A percentile compares a stretch with the other conserved stretches of the same genome.
phyloP scores from a whole-genome alignment of 1,139 yeast species.

The Diutina mesorugosa region DNA sequence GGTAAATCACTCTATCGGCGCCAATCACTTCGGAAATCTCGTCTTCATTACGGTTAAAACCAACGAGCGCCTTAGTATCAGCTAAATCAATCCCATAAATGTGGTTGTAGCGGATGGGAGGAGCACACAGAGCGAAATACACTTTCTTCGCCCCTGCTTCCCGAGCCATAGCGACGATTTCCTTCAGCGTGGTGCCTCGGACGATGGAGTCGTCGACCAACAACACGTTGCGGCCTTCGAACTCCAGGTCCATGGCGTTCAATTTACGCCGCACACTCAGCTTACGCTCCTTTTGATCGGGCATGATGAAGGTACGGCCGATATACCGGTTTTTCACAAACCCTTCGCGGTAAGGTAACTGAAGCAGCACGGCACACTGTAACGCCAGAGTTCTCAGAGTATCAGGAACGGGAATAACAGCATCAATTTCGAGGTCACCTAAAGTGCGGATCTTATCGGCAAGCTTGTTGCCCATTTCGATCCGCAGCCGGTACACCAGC shows the following conservation, averaged over 20 bases:
- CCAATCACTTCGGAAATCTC: conserved; percentile 74
- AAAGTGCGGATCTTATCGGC: conserved; percentile 53
- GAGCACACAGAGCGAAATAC: conserved; percentile 93
- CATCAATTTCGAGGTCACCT: conserved; percentile 45
- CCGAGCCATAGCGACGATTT: conserved; percentile 92
- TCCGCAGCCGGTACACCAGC: conserved; percentile 83
- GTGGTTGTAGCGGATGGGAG: conserved; percentile 90
- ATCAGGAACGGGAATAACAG: conserved; percentile 96
- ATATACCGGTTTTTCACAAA: conserved; percentile 93
- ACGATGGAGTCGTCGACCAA: conserved; percentile 95
- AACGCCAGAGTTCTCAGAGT: conserved; percentile 91
- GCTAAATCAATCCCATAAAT: conserved; percentile 96
- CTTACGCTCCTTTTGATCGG: conserved; percentile 88
- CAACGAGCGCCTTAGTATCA: conserved; percentile 88
- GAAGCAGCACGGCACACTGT: conserved; percentile 75
- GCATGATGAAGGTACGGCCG: conserved; percentile 97
- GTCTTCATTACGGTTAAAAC: conserved; percentile 61
- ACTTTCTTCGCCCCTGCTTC: conserved; percentile 96
- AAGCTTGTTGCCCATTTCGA: conserved; percentile 87
- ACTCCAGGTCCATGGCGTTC: conserved; percentile 93
- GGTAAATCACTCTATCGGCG: conserved; percentile 86
- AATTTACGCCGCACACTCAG: conserved; percentile 89
- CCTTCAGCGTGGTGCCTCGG: conserved; percentile 93
- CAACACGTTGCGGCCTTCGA: conserved; percentile 72
- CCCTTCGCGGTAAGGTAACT: conserved; percentile 88